Evolutionary conservation across 2,329 filamentous ascomycete species (phyloP).

Genomic region (Pleomassaria siparia): DNA sequence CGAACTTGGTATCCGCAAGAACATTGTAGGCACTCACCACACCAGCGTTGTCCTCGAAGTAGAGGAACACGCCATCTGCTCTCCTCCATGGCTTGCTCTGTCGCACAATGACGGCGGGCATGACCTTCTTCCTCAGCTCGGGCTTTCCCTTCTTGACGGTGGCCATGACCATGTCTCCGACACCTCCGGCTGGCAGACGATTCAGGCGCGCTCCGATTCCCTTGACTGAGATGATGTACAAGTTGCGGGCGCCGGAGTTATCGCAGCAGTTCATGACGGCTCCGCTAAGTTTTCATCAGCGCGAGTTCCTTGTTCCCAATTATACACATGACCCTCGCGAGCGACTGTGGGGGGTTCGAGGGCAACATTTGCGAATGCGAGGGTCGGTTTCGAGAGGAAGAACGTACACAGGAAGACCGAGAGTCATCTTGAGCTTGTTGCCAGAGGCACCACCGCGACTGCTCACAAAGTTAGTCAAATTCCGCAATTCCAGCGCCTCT

Average conservation of each 20-base stretch:
- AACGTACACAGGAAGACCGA: slow-evolving; percentile 99
- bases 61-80: slow-evolving; percentile 97
- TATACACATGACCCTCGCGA: slow-evolving; percentile 1
- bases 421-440: slow-evolving; percentile 99
- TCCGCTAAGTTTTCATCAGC: slow-evolving; percentile 63
- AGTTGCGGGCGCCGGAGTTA: slow-evolving; percentile 97
- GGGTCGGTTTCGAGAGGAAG: slow-evolving; percentile 5
- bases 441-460: slow-evolving; percentile 86
- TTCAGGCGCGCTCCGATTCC: slow-evolving; percentile 97
- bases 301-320: slow-evolving; percentile 12
- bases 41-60: slow-evolving; percentile 99
- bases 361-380: slow-evolving; percentile 20
- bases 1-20: too few species aligned
- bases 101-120: slow-evolving; percentile 98
- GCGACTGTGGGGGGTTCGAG: slow-evolving; percentile 7
- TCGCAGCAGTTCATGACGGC: slow-evolving; percentile 99
- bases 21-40: slow-evolving; percentile 90
- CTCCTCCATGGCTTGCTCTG: slow-evolving; percentile 99
- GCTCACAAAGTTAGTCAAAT: slow-evolving; percentile 27
- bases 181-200: slow-evolving; percentile 94
- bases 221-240: slow-evolving; percentile 99
- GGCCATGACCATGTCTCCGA: slow-evolving; percentile 99
- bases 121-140: slow-evolving; percentile 99
- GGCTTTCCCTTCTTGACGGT: slow-evolving; percentile 99
- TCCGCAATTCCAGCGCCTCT: neutral